Evolutionary conservation across 441 rosid species (phyloP), one percentile per base, ranked within the genome.

Genomic region (Brassica balearica): DNA sequence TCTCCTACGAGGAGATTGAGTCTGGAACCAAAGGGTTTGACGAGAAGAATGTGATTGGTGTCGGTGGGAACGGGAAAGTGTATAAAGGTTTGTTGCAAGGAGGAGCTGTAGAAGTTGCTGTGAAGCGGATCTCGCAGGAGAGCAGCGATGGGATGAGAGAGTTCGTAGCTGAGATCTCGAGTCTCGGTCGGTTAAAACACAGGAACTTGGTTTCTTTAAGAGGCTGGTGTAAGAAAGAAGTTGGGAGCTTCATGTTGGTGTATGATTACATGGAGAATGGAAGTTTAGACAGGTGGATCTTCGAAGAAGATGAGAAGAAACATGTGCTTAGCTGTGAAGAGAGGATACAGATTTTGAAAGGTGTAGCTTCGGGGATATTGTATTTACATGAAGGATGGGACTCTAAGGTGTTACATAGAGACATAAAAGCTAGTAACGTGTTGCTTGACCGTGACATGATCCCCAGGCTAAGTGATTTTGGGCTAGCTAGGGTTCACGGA

Each of bases 351-450:
- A 86, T 91, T 36, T 81, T 91, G 36, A 87, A 86, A 79, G 89
- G 90, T 55, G 95, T 92, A 1, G 97, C 93, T 71, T 79, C 74
- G 0, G 97, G 92, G 1, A 38, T 94, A 3, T 73, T 90, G 53
- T 92, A 87, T 68, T 81, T 94, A 15, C 97, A 87, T n/a, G 90
- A 94, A 55, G 97, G 95, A 56, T 91, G 97, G 97, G 93, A 90
- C 38, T 77, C 85, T 59, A 88, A 82, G 72, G 95, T 92, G 22
- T 77, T 95, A 2, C 97, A 85, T 20, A 85, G 97, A 58, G 93
- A 91, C 73, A 89, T 92, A 34, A 90, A 92, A 82, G 90, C 98
- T 6, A 87, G 97, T 78, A 90, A 94, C 63, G 92, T 95, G 67
- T 82, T 95, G 6, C 93, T 90, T 7, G 97, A 91, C 74, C 76